A percentile compares a stretch with the other conserved stretches of the same genome.
These are phyloP conservation scores for Quercus aquifolioides DNA, from an alignment of 306 rosid species.

Conservation along the genomic window DNA sequence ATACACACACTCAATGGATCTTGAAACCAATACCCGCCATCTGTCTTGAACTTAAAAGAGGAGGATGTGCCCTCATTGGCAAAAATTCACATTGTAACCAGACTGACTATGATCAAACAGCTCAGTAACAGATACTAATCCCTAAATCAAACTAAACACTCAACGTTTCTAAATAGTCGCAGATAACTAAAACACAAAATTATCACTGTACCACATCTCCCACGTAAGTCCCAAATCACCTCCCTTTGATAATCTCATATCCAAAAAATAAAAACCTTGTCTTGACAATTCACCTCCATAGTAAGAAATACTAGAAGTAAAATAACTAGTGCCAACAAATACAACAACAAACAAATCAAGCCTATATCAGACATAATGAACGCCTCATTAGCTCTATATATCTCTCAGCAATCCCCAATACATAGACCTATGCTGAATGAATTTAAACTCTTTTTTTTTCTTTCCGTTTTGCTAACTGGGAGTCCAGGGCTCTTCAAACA, in stretches of 20 bases:
- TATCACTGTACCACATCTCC: neutral
- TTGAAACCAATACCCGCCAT: too few relatives aligned
- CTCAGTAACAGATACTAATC: neutral
- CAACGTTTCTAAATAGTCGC: neutral
- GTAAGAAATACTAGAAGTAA: neutral
- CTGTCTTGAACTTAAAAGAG: too few relatives aligned
- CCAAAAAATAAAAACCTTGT: neutral
- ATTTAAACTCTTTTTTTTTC: neutral
- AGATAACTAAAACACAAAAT: neutral
- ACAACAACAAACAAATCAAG: neutral
- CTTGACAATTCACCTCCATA: neutral
- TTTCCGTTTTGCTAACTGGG: too few relatives aligned
- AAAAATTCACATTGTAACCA: neutral
- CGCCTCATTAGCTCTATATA: neutral
- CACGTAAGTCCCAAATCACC: neutral
- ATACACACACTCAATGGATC: too few relatives aligned
- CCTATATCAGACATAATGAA: neutral
- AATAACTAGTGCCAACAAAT: neutral
- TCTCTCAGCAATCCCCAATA: neutral
- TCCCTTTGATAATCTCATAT: neutral
- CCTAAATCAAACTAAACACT: neutral
- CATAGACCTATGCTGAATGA: neutral
- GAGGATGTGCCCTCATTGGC: neutral
- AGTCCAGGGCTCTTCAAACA: too few relatives aligned
- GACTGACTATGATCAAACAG: neutral